phyloP scores from a whole-genome alignment of 2,329 filamentous ascomycete species.

The Magnaporthiopsis incrustans region DNA sequence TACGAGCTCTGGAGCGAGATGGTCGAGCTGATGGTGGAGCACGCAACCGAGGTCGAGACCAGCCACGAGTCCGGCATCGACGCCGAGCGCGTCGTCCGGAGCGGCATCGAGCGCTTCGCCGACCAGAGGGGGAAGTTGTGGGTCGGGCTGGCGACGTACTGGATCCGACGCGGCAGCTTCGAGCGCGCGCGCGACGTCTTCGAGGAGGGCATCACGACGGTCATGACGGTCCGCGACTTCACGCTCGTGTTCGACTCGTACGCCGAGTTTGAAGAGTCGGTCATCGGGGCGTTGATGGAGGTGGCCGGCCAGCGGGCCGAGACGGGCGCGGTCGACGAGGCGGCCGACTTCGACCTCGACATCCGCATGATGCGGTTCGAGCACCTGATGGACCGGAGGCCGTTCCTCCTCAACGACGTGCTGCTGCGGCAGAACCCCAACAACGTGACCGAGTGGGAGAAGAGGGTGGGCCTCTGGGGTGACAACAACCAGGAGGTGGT shows the following conservation, averaged over 20 bases:
- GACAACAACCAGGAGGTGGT: slow-evolving; percentile 88
- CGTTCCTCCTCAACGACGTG: slow-evolving; percentile 95
- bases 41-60: slow-evolving; percentile 78
- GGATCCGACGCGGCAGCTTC: slow-evolving; percentile 88
- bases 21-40: slow-evolving; percentile 86
- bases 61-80: slow-evolving; percentile 76
- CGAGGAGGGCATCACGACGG: slow-evolving; percentile 92
- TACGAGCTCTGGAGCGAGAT: slow-evolving; percentile 98
- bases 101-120: slow-evolving; percentile 81
- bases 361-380: slow-evolving; percentile 97
- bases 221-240: slow-evolving; percentile 98
- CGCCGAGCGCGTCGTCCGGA: slow-evolving; percentile 86
- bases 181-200: slow-evolving; percentile 89
- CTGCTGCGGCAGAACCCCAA: slow-evolving; percentile 91
- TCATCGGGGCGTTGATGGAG: slow-evolving; percentile 88
- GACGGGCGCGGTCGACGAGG: slow-evolving; percentile 67
- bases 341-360: slow-evolving; percentile 89
- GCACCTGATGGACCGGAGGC: slow-evolving; percentile 92
- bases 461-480: slow-evolving; percentile 90
- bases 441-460: slow-evolving; percentile 95
- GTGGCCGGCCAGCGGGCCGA: slow-evolving; percentile 72
- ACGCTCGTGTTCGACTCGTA: slow-evolving; percentile 95
- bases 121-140: slow-evolving; percentile 93
- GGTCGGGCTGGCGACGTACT: slow-evolving; percentile 92
- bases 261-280: slow-evolving; percentile 91